Evolutionary conservation across 305 asterid species (phyloP).

Genomic region (Solanum hybrid): DNA sequence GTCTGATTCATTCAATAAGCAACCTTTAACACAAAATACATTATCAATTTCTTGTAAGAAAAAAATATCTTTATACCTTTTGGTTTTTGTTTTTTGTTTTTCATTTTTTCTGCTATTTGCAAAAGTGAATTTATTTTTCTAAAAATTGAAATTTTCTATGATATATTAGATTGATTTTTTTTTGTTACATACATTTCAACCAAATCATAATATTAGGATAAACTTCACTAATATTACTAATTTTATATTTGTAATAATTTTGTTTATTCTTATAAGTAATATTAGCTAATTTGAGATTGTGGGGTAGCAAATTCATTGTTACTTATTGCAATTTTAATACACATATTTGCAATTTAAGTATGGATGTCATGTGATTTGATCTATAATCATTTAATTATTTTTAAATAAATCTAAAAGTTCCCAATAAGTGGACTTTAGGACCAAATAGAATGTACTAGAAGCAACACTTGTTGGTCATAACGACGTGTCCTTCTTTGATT

Average conservation of each 20-base stretch:
- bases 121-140: too few relatives aligned
- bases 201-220: background rate
- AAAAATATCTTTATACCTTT: too few relatives aligned
- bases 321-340: background rate
- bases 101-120: background rate
- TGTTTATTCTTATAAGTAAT: background rate
- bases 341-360: background rate
- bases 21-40: background rate
- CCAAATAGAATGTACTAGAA: slow-evolving; percentile 7
- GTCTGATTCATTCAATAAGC: too few relatives aligned
- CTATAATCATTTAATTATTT: background rate
- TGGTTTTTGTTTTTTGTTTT: too few relatives aligned
- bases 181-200: background rate
- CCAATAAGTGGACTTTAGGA: background rate
- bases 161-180: too few relatives aligned
- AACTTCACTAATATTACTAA: background rate
- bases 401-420: background rate
- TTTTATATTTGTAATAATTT: too few relatives aligned
- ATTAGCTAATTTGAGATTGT: background rate
- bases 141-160: background rate
- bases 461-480: slow-evolving; percentile 4
- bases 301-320: background rate
- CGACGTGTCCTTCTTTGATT: slow-evolving; percentile 9
- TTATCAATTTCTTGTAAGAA: background rate
- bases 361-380: background rate